phyloP scores from a whole-genome alignment of 805 yeast species.

The Dipodascus geniculatus region DNA sequence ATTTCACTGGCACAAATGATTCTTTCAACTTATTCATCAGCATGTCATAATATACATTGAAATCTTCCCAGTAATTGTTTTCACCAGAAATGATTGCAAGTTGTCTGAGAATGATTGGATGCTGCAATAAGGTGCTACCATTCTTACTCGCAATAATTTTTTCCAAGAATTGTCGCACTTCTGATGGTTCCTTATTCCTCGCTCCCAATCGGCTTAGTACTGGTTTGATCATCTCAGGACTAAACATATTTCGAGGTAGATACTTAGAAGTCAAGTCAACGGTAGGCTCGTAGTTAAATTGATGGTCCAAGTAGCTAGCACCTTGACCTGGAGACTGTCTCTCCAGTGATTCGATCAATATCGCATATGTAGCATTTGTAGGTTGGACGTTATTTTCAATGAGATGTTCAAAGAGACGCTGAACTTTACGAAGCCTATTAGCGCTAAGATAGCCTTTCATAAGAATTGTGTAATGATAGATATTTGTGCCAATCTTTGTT shows the following conservation, averaged over 20 bases:
- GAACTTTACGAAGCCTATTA: constrained; percentile 10
- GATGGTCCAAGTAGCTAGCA: constrained; percentile 2
- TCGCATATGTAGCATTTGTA: constrained; percentile 15
- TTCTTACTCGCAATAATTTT: background rate
- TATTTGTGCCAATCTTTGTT: constrained; percentile 7
- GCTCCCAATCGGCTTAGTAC: constrained; percentile 8
- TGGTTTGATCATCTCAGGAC: constrained; percentile 16
- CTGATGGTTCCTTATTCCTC: background rate
- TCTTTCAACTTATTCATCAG: background rate
- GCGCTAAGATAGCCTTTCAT: constrained; percentile 11
- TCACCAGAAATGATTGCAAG: background rate
- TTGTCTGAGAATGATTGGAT: background rate
- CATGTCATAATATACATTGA: background rate
- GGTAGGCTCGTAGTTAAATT: constrained; percentile 11
- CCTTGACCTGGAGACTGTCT: constrained; percentile 2
- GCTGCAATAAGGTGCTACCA: background rate
- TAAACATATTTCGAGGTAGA: constrained; percentile 20
- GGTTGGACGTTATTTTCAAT: constrained; percentile 11
- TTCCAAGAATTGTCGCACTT: background rate
- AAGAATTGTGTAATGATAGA: constrained; percentile 19
- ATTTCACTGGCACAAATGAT: background rate
- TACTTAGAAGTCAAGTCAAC: constrained; percentile 17
- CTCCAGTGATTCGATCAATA: constrained; percentile 14
- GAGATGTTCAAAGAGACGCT: constrained; percentile 11
- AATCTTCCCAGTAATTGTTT: background rate